Conservation (phyloP, 2,329 filamentous ascomycete species). For the Pyrenochaeta sp. region DNA sequence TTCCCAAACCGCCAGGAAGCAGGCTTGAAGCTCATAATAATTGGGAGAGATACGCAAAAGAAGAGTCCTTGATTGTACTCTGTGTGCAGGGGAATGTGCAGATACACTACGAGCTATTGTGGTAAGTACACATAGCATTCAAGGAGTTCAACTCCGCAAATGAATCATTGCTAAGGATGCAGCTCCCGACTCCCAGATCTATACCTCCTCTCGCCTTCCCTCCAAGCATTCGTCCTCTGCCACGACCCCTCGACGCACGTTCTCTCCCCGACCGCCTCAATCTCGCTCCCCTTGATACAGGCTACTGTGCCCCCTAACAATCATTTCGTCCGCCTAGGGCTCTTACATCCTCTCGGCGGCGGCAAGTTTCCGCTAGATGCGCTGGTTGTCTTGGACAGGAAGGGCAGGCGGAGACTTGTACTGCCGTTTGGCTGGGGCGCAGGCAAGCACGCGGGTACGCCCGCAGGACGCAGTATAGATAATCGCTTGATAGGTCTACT, state of each 20-base stretch:
- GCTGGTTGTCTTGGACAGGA: conserved; percentile 53
- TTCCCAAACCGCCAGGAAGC: conserved; percentile 24
- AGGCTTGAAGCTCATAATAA: conserved; percentile 38
- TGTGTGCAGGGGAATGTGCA: conserved; percentile 48
- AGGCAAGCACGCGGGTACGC: conserved; percentile 44
- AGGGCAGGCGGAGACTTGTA: conserved; percentile 49
- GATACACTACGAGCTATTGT: conserved; percentile 47
- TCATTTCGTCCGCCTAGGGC: conserved; percentile 51
- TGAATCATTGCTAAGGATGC: conserved; percentile 1
- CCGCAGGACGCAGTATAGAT: conserved; percentile 42
- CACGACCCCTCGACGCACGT: conserved; percentile 43
- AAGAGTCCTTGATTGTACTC: conserved; percentile 34
- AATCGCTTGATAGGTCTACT: conserved; percentile 38
- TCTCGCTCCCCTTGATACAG: conserved; percentile 44
- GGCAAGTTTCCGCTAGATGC: conserved; percentile 55
- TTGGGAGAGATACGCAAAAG: conserved; percentile 27
- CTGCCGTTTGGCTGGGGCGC: conserved; percentile 58
- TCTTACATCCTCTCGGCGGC: conserved; percentile 56
- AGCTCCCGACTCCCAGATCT: conserved; percentile 41
- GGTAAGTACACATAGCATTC: conserved; percentile 27
- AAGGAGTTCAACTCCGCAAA: not conserved
- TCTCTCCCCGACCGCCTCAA: conserved; percentile 31
- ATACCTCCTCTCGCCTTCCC: conserved; percentile 40
- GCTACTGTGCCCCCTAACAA: conserved; percentile 44
- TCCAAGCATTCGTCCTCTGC: conserved; percentile 47